A percentile compares a stretch with the other conserved stretches of the same genome.
Conservation (phyloP, 2,329 filamentous ascomycete genomes). For the Alternaria tenuissima region DNA sequence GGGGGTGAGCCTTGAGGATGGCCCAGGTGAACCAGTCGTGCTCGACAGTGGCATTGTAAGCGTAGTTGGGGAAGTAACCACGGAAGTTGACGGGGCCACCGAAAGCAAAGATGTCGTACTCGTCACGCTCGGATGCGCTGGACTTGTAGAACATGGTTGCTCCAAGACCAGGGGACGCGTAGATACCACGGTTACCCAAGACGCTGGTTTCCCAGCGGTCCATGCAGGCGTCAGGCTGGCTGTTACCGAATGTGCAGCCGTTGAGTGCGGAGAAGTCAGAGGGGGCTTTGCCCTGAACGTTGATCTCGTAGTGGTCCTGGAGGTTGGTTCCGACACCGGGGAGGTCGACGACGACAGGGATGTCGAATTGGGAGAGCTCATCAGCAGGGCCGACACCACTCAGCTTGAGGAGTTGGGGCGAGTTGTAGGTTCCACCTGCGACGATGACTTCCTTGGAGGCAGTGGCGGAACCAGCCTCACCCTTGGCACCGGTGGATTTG, state of each 20-base stretch:
- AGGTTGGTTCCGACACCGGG: constrained; percentile 71
- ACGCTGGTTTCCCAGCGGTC: constrained; percentile 54
- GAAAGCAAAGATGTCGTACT: constrained; percentile 64
- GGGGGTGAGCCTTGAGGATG: constrained; percentile 69
- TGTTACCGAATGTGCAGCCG: constrained; percentile 52
- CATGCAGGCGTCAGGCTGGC: constrained; percentile 57
- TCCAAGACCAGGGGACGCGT: constrained; percentile 63
- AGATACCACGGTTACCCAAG: constrained; percentile 55
- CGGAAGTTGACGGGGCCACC: constrained; percentile 64
- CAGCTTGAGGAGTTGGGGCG: constrained; percentile 70
- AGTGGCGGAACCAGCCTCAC: constrained; percentile 48
- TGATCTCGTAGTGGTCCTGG: constrained; percentile 66
- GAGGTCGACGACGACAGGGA: constrained; percentile 64
- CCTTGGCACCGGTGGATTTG: constrained; percentile 41
- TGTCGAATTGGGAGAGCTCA: constrained; percentile 62
- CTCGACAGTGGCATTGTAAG: constrained; percentile 58
- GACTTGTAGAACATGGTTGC: constrained; percentile 58
- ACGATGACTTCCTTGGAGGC: constrained; percentile 46
- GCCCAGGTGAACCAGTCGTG: constrained; percentile 62
- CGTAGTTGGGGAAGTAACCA: constrained; percentile 65
- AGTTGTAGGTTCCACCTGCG: constrained; percentile 65
- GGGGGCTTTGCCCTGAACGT: constrained; percentile 57
- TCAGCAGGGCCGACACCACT: constrained; percentile 67
- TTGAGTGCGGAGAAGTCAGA: constrained; percentile 49
- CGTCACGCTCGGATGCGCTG: constrained; percentile 55